Percentiles rank a stretch among this genome's conserved stretches.
Evolutionary conservation across 2,329 filamentous ascomycete genomes (phyloP).

Genomic region (Lojkania enalia): DNA sequence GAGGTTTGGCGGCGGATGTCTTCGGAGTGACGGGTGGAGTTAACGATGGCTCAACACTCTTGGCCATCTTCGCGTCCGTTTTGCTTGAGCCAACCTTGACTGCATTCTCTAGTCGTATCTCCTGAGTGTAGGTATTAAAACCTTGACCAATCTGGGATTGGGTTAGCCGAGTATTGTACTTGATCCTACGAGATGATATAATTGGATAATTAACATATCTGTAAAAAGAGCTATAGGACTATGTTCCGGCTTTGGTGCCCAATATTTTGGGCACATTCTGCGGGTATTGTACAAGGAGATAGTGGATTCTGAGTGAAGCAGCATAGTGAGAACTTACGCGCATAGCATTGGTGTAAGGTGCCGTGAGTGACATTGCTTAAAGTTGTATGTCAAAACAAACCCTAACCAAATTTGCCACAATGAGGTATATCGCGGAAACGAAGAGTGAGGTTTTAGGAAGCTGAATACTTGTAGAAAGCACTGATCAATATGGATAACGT

Average conservation of each 20-base stretch:
- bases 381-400: not conserved
- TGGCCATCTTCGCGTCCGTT: not conserved
- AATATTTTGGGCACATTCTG: too few relatives aligned
- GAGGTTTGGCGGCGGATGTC: not conserved
- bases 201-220: too few relatives aligned
- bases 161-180: conserved; percentile 4
- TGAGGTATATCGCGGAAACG: too few relatives aligned
- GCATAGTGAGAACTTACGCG: conserved; percentile 35
- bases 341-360: conserved; percentile 46
- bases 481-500: not conserved
- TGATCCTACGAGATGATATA: too few relatives aligned
- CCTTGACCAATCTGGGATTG: conserved; percentile 30
- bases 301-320: too few relatives aligned
- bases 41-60: not conserved
- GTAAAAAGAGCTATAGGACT: too few relatives aligned
- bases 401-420: not conserved
- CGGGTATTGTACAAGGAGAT: too few relatives aligned
- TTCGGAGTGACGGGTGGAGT: conserved; percentile 23
- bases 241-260: too few relatives aligned
- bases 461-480: not conserved
- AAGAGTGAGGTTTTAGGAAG: not conserved
- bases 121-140: conserved; percentile 48
- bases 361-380: conserved; percentile 35
- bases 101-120: conserved; percentile 45
- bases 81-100: conserved; percentile 29